Evolutionary conservation across 108 stramenopile genomes (phyloP).

Genomic region (Stephanodiscus triporus): DNA sequence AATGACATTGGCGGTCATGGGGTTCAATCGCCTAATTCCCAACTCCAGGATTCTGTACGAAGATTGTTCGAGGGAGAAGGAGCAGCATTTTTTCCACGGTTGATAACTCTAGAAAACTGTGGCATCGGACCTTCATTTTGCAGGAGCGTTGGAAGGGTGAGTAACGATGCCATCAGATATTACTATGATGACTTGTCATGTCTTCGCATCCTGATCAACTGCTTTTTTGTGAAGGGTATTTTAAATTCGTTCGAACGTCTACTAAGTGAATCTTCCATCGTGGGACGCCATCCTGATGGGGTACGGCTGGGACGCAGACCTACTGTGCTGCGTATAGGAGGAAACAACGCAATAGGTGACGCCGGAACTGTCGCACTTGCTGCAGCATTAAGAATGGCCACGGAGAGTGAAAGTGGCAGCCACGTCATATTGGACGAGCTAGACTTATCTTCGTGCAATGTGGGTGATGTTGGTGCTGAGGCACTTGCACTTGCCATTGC

Average conservation of each 20-base stretch:
- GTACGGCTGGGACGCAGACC: constrained; percentile 23
- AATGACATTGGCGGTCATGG: constrained; percentile 56
- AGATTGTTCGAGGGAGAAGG: constrained; percentile 26
- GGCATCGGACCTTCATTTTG: constrained; percentile 74
- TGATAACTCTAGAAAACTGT: constrained; percentile 61
- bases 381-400: constrained; percentile 68
- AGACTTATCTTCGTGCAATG: constrained; percentile 73
- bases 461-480: constrained; percentile 76
- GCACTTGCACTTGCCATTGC: constrained; percentile 75
- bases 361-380: constrained; percentile 76
- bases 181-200: background rate
- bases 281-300: no score
- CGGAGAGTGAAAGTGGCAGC: constrained; percentile 10
- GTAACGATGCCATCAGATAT: constrained; percentile 8
- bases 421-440: constrained; percentile 57
- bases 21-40: constrained; percentile 8
- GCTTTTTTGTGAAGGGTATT: constrained; percentile 19
- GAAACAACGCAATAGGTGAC: constrained; percentile 78
- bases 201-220: background rate
- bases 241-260: constrained; percentile 39
- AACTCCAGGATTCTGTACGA: constrained; percentile 32
- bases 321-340: constrained; percentile 45
- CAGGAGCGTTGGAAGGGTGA: constrained; percentile 73
- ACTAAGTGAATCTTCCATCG: background rate
- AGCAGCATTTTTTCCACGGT: constrained; percentile 43